phyloP scores from a whole-genome alignment of 495 filamentous ascomycete genomes.

The Parachaetomium inaequale region DNA sequence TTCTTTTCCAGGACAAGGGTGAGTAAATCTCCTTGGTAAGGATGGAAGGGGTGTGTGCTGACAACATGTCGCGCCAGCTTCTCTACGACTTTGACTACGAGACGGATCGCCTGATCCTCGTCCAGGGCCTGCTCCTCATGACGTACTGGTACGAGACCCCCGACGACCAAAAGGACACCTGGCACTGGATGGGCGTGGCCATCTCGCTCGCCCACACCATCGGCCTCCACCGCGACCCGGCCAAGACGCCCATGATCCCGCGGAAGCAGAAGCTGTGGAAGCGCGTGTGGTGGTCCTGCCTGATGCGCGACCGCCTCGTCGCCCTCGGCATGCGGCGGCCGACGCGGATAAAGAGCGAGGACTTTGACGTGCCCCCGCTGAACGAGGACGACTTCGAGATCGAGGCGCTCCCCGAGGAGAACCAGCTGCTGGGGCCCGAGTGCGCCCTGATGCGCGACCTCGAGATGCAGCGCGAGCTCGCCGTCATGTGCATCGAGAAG shows the following conservation, averaged over 20 bases:
- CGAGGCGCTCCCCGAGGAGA: constrained; percentile 57
- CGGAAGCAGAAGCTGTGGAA: constrained; percentile 77
- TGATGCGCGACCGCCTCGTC: constrained; percentile 84
- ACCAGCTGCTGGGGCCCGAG: constrained; percentile 60
- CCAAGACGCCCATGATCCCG: constrained; percentile 62
- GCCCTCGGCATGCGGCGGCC: constrained; percentile 87
- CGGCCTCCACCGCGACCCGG: constrained; percentile 76
- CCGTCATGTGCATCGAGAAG: constrained; percentile 85
- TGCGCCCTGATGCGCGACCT: constrained; percentile 63
- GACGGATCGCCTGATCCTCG: constrained; percentile 72
- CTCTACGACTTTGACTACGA: constrained; percentile 88
- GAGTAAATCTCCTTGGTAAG: constrained; percentile 26
- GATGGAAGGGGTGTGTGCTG: constrained; percentile 14
- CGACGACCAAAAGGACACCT: constrained; percentile 85
- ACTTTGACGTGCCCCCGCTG: constrained; percentile 87
- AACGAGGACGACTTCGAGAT: constrained; percentile 80
- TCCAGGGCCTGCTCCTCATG: constrained; percentile 79
- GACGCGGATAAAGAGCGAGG: constrained; percentile 82
- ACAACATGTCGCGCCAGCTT: constrained; percentile 28
- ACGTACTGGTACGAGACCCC: constrained; percentile 91
- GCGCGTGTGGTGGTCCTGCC: constrained; percentile 91
- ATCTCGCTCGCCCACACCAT: constrained; percentile 81
- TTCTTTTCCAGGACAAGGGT: constrained; percentile 80
- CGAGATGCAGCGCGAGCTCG: constrained; percentile 66
- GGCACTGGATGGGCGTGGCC: constrained; percentile 90